A percentile compares a stretch with the other conserved stretches of the same genome.
phyloP scores from a whole-genome alignment of 345 rosid species.

The Eucalyptus erythrocorys region DNA sequence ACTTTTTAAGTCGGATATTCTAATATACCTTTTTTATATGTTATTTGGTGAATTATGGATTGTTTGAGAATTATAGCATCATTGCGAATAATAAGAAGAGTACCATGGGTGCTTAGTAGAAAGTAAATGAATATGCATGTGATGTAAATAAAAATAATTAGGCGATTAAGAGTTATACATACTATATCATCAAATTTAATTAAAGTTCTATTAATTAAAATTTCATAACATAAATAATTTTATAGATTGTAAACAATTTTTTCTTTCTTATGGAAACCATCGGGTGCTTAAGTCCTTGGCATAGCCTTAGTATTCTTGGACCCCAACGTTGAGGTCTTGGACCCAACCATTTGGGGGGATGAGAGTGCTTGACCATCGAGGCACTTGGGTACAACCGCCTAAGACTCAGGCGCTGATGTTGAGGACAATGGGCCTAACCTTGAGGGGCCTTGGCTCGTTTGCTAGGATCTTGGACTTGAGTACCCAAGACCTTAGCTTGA shows the following conservation, averaged over 20 bases:
- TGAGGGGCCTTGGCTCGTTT: not conserved
- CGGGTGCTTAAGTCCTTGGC: too few species aligned
- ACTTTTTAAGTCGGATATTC: too few species aligned
- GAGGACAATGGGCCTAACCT: not conserved
- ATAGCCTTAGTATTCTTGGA: not conserved
- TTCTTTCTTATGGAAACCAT: too few species aligned
- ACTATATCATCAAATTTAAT: not conserved
- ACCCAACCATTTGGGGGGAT: not conserved
- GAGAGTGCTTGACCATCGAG: too few species aligned
- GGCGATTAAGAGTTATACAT: not conserved
- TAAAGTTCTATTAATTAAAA: not conserved
- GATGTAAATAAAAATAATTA: not conserved
- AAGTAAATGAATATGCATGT: not conserved
- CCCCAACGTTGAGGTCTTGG: not conserved
- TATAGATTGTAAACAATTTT: too few species aligned
- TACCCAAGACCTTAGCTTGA: not conserved
- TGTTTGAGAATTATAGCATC: not conserved
- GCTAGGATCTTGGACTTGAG: not conserved
- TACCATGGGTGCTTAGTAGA: not conserved
- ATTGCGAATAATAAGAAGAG: not conserved
- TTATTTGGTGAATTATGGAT: not conserved
- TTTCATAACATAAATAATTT: not conserved
- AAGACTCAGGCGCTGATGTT: too few species aligned
- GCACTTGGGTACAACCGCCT: too few species aligned
- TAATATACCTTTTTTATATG: too few species aligned